phyloP scores from a whole-genome alignment of 2,329 filamentous ascomycete genomes.

The Zasmidium cellare region DNA sequence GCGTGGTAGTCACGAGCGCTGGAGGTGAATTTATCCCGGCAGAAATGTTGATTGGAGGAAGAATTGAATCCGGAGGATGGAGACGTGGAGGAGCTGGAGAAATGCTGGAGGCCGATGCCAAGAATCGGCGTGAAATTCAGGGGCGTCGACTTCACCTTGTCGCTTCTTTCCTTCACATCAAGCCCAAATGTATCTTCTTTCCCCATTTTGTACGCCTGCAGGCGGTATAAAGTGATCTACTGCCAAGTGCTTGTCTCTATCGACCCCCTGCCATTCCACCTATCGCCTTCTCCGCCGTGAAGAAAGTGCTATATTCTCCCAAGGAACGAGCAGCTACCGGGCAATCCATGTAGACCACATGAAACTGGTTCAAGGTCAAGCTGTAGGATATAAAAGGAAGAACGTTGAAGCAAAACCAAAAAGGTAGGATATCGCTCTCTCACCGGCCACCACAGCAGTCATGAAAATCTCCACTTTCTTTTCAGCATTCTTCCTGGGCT shows the following conservation, averaged over 20 bases:
- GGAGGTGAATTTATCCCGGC: too few species aligned
- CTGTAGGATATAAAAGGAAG: too few species aligned
- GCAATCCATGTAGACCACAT: background rate
- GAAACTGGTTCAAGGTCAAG: background rate
- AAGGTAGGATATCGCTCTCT: too few species aligned
- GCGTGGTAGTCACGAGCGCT: background rate
- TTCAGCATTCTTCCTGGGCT: background rate
- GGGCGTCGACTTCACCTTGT: background rate
- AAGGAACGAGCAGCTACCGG: background rate
- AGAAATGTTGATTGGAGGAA: background rate
- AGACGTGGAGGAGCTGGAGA: background rate
- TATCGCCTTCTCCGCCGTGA: background rate
- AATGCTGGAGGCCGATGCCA: background rate
- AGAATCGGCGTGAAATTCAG: background rate
- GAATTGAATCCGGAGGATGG: background rate
- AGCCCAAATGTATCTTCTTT: too few species aligned
- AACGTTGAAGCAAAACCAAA: too few species aligned
- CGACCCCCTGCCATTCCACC: background rate
- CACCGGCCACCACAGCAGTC: too few species aligned
- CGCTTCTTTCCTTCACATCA: background rate
- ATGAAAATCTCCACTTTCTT: background rate
- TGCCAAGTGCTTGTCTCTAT: background rate
- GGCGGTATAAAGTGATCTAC: background rate
- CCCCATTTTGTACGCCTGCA: background rate
- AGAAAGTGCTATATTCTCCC: background rate